Percentiles rank a stretch among this genome's conserved stretches.
phyloP scores from a whole-genome alignment of 139 green algal species.

The Coelastrella sp. region DNA sequence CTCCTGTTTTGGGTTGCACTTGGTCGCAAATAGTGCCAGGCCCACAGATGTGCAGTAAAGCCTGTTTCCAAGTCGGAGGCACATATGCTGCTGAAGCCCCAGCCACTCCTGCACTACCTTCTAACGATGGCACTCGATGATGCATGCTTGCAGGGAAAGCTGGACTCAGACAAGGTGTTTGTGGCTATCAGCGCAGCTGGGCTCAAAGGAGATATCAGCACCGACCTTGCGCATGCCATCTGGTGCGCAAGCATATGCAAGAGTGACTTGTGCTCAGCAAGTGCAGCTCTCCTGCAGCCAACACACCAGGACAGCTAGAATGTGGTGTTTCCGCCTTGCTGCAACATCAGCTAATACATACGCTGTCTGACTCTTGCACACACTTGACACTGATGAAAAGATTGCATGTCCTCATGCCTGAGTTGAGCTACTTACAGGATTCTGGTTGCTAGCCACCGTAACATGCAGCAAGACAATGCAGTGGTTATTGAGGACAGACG shows the following conservation, averaged over 20 bases:
- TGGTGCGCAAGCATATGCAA: constrained; percentile 39
- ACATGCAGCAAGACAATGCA: not conserved
- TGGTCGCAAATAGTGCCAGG: too few relatives aligned
- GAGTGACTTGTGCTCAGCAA: not conserved
- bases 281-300: not conserved
- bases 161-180: constrained; percentile 46
- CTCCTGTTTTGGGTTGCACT: too few relatives aligned
- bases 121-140: too few relatives aligned
- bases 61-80: too few relatives aligned
- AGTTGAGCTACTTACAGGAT: not conserved
- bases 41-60: not conserved
- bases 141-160: constrained; percentile 39
- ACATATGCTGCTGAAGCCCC: not conserved
- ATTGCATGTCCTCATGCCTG: too few relatives aligned
- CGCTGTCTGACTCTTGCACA: too few relatives aligned
- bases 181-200: constrained; percentile 46
- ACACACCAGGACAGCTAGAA: not conserved
- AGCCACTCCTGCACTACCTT: too few relatives aligned
- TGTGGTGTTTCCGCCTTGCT: too few relatives aligned
- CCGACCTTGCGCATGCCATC: constrained; percentile 44
- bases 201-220: not conserved
- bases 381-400: too few relatives aligned
- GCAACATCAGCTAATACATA: not conserved
- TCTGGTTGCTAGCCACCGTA: not conserved
- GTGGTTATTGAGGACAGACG: too few relatives aligned